phyloP scores from a whole-genome alignment of 1,139 yeast species.

The Pichia sp. region DNA sequence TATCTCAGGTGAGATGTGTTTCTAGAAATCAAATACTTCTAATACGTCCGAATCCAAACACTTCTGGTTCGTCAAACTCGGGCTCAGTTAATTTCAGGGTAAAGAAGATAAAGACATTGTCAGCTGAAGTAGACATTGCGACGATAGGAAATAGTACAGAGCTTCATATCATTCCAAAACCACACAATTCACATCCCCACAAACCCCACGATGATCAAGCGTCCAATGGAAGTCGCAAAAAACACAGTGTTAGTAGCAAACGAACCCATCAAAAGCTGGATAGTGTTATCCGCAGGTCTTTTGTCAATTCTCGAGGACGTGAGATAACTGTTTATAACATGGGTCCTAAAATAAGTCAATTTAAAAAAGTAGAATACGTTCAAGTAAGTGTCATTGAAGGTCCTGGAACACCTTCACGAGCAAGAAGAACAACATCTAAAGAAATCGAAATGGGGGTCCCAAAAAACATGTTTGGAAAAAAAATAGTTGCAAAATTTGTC shows the following conservation, averaged over 20 bases:
- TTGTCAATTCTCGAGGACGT: slow-evolving; percentile 30
- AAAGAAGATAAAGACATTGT: slow-evolving; percentile 59
- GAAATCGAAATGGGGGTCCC: slow-evolving; percentile 16
- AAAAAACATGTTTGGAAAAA: slow-evolving; percentile 13
- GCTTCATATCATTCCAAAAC: slow-evolving; percentile 77
- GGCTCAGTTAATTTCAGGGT: slow-evolving; percentile 53
- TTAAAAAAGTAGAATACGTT: slow-evolving; percentile 45
- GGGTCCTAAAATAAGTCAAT: slow-evolving; percentile 20
- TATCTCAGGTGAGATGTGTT: slow-evolving; percentile 80
- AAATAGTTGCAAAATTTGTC: slow-evolving; percentile 45
- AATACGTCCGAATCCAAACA: slow-evolving; percentile 65
- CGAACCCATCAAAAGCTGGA: slow-evolving; percentile 19
- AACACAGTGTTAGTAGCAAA: slow-evolving; percentile 36
- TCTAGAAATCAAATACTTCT: slow-evolving; percentile 56
- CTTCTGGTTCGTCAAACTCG: slow-evolving; percentile 35
- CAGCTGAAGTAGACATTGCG: slow-evolving; percentile 35
- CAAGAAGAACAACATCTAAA: slow-evolving; percentile 12
- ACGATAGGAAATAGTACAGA: slow-evolving; percentile 67
- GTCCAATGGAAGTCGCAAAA: slow-evolving; percentile 24
- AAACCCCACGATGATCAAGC: slow-evolving; percentile 15
- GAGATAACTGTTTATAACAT: slow-evolving; percentile 9
- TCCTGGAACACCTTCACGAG: slow-evolving; percentile 37
- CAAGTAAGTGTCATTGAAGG: slow-evolving; percentile 58
- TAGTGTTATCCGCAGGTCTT: slow-evolving; percentile 23
- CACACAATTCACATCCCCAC: slow-evolving; percentile 5